Evolutionary conservation across 2,329 filamentous ascomycete genomes (phyloP), one percentile per base, ranked within the genome.

Genomic region (Penicillium occitanis): DNA sequence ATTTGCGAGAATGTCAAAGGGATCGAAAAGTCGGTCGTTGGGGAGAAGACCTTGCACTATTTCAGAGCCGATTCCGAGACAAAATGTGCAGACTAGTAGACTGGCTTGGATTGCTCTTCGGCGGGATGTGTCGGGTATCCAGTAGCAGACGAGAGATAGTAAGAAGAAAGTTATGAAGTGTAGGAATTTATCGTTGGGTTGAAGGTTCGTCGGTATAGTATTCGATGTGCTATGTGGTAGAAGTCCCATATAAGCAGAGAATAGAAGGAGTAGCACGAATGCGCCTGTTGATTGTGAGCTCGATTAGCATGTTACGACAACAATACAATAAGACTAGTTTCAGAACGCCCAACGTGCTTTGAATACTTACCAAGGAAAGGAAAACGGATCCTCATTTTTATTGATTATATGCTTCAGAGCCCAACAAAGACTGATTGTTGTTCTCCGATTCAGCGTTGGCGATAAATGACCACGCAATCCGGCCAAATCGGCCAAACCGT

Each of bases 101-200:
- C 93, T 96, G 70, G 97, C 81, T 78, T 99, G 90, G 59, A 97
- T 83, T 22, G 88, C 90, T 71, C 94, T 91, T 61, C 94, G 89
- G 69, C 95, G 91, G 69, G 89, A 90, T 62, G 93, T 96, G 77
- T 99, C 95, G 72, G 97, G 81, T 75, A 97, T 91, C 93, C 95
- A 99, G 87, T 99, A 99, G 85, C 98, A 98, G 71, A 86, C 76
- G 51, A 85, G 72, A 17, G 94, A 97, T 63, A 99, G 86, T 70
- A 92, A 76, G 84, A 98, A 97, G 83, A 99, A 98, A 73, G 91
- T 93, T 66, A 93, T 68, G 72, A 91, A 85, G 79, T 98, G 95
- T 33, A 98, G 85, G 73, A 91, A 82, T 80, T 99, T 98, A 85
- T 97, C 93, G 82, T 96, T 93, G 76, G 94, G 86, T 73, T 82